phyloP scores from a whole-genome alignment of 1,139 yeast genomes.

The Suhomyces terraborum region DNA sequence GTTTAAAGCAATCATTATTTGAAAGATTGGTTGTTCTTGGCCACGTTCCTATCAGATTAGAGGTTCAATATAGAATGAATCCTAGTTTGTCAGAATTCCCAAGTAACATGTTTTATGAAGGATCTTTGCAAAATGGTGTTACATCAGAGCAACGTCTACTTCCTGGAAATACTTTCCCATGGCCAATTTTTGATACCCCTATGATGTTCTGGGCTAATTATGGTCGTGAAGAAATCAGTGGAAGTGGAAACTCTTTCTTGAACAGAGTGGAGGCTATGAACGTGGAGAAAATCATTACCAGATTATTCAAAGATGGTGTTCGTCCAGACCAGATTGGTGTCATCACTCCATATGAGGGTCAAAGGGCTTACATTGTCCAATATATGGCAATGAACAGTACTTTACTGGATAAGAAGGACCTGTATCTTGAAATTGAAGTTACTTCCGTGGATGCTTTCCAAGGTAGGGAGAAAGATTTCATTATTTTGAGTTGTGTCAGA shows the following conservation, averaged over 20 bases:
- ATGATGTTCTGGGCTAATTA: constrained; percentile 96
- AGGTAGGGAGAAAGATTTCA: constrained; percentile 92
- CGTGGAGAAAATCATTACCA: constrained; percentile 77
- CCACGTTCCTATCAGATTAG: constrained; percentile 80
- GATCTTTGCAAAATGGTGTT: constrained; percentile 88
- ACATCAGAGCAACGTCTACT: constrained; percentile 69
- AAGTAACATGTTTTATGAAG: constrained; percentile 91
- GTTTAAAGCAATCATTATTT: constrained; percentile 79
- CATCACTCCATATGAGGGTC: constrained; percentile 94
- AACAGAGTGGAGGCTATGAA: constrained; percentile 92
- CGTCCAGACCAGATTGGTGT: constrained; percentile 84
- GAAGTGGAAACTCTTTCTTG: constrained; percentile 79
- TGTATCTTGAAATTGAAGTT: constrained; percentile 77
- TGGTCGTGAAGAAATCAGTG: constrained; percentile 87
- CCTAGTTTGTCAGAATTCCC: constrained; percentile 87
- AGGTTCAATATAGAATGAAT: constrained; percentile 95
- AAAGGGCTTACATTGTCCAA: constrained; percentile 77
- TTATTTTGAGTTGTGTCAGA: constrained; percentile 87
- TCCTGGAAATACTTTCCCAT: constrained; percentile 66
- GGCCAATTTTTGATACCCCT: constrained; percentile 83
- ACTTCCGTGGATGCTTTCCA: constrained; percentile 96
- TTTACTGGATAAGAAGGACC: constrained; percentile 55
- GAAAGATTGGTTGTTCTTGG: constrained; percentile 86
- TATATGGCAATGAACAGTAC: constrained; percentile 78
- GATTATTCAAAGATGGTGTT: constrained; percentile 78